phyloP scores from a whole-genome alignment of 768 basidiomycete species.

The Pisolithus orientalis region DNA sequence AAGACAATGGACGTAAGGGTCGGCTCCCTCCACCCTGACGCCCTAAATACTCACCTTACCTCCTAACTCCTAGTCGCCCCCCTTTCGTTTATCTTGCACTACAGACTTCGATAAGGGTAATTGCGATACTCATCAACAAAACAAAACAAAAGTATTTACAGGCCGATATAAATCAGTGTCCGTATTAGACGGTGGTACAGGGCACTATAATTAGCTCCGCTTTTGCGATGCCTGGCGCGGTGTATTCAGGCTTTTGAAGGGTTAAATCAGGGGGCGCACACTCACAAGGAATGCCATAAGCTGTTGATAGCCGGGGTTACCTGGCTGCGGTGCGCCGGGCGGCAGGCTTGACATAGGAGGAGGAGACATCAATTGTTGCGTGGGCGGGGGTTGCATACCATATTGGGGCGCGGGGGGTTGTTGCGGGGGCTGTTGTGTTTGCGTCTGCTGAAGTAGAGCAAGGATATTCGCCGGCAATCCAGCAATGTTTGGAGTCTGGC shows the following conservation, averaged over 20 bases:
- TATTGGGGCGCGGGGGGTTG: slow-evolving; percentile 26
- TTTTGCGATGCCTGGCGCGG: slow-evolving; percentile 22
- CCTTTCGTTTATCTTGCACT: background rate
- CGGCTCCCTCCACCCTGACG: background rate
- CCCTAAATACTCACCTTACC: background rate
- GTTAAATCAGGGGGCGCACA: background rate
- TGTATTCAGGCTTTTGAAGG: background rate
- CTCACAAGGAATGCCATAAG: slow-evolving; percentile 66
- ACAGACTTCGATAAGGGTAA: background rate
- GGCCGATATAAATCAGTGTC: background rate
- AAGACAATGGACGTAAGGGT: background rate
- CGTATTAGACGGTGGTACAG: background rate
- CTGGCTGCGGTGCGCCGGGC: slow-evolving; percentile 36
- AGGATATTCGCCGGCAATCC: slow-evolving; percentile 63
- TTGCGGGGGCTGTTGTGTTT: slow-evolving; percentile 30
- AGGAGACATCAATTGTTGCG: slow-evolving; percentile 35
- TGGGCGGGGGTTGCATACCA: slow-evolving; percentile 34
- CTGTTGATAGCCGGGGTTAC: slow-evolving; percentile 49
- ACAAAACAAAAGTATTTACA: slow-evolving; percentile 7
- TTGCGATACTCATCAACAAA: background rate
- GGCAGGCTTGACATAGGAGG: slow-evolving; percentile 36
- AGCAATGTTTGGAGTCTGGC: slow-evolving; percentile 31
- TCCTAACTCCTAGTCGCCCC: background rate
- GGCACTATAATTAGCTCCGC: slow-evolving; percentile 12
- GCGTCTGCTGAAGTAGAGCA: slow-evolving; percentile 55